Conservation (phyloP, 1,284 basidiomycete species). For the Xerocomus cyaneibrunnescens region DNA sequence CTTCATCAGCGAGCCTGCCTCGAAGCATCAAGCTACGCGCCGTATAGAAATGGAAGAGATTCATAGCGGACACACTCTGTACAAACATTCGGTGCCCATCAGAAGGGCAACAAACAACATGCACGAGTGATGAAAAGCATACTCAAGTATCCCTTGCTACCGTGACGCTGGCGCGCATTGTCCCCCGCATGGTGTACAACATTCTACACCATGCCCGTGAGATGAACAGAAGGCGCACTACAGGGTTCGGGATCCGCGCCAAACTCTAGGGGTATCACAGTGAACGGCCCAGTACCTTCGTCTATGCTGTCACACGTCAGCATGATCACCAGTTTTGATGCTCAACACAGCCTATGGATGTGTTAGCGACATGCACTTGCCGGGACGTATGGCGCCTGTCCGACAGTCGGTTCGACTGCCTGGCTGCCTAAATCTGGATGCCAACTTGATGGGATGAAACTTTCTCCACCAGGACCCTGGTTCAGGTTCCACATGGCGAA, state of each 20-base stretch:
- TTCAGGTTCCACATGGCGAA: slow-evolving; percentile 29
- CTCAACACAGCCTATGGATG: slow-evolving; percentile 17
- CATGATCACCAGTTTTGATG: slow-evolving; percentile 15
- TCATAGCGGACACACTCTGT: slow-evolving; percentile 16
- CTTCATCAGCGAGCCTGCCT: slow-evolving; percentile 4
- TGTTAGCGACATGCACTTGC: slow-evolving; percentile 21
- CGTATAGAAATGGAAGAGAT: slow-evolving; percentile 24
- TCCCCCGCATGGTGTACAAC: slow-evolving; percentile 8
- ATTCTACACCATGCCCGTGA: slow-evolving; percentile 4
- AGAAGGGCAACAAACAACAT: slow-evolving; percentile 15
- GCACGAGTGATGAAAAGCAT: slow-evolving; percentile 7
- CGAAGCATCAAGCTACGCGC: slow-evolving; percentile 24
- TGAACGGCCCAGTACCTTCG: slow-evolving; percentile 4
- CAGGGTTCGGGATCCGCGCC: slow-evolving; percentile 10
- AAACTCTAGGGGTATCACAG: slow-evolving; percentile 5
- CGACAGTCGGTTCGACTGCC: slow-evolving; percentile 12
- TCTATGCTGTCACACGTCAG: slow-evolving; percentile 18
- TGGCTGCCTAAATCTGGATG: slow-evolving; percentile 28
- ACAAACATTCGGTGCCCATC: slow-evolving; percentile 12
- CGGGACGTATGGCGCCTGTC: slow-evolving; percentile 17
- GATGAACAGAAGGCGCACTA: slow-evolving; percentile 6
- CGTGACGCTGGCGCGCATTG: slow-evolving; percentile 3
- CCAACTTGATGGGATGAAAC: slow-evolving; percentile 24
- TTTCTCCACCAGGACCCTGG: slow-evolving; percentile 22
- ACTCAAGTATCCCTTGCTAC: slow-evolving; percentile 3